Evolutionary conservation across 106 monocot species (phyloP).

Genomic region (Dioscorea dumetorum): DNA sequence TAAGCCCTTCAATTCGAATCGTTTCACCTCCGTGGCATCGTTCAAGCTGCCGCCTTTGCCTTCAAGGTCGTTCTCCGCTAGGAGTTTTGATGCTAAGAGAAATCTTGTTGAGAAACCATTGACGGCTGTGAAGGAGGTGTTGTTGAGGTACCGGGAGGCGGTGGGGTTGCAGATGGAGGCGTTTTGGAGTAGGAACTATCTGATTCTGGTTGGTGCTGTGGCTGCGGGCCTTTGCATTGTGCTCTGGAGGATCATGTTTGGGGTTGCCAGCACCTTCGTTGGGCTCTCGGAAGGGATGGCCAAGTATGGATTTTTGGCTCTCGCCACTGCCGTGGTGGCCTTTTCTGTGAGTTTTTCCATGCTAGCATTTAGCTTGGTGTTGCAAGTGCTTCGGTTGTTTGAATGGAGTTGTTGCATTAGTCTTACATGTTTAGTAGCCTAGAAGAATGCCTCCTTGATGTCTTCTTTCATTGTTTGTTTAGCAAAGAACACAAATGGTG

Average conservation of each 20-base stretch:
- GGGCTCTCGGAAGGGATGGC: constrained; percentile 96
- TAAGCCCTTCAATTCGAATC: background rate
- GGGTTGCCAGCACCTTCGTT: constrained; percentile 75
- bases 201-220: constrained; percentile 61
- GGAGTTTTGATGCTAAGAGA: constrained; percentile 12
- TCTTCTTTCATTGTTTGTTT: too few relatives aligned
- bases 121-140: constrained; percentile 15
- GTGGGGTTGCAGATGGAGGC: constrained; percentile 87
- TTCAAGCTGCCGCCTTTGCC: background rate
- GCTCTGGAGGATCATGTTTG: constrained; percentile 88
- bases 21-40: background rate
- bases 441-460: too few relatives aligned
- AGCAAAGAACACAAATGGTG: too few relatives aligned
- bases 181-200: constrained; percentile 91
- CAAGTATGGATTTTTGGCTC: constrained; percentile 92
- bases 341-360: constrained; percentile 66
- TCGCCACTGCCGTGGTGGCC: constrained; percentile 81
- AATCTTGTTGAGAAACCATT: constrained; percentile 38
- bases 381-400: too few relatives aligned
- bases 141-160: constrained; percentile 53
- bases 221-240: constrained; percentile 53
- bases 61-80: background rate
- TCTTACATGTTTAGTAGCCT: too few relatives aligned
- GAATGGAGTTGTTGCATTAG: too few relatives aligned
- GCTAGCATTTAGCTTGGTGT: too few relatives aligned